Percentiles rank a stretch among this genome's conserved stretches.
Conservation (phyloP, 148 eudicot genomes). For the Talinum fruticosum region DNA sequence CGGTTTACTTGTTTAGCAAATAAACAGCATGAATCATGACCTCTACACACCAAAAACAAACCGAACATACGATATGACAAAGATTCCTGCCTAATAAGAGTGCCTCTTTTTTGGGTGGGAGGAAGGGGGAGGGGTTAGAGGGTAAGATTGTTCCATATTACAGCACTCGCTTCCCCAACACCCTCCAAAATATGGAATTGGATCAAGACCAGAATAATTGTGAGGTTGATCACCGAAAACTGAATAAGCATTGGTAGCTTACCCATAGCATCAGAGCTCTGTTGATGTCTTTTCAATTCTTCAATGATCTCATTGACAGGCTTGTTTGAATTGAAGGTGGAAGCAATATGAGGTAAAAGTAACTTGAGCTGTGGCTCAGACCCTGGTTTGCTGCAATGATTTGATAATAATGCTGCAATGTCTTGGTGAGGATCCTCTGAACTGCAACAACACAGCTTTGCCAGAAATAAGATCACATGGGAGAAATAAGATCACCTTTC, state of each 20-base stretch:
- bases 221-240: not conserved
- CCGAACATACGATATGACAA: not conserved
- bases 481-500: not conserved
- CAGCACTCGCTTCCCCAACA: not conserved
- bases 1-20: no score
- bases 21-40: not conserved
- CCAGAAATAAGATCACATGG: not conserved
- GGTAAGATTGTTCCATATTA: not conserved
- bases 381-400: conserved; percentile 56
- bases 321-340: conserved; percentile 58
- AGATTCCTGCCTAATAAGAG: not conserved
- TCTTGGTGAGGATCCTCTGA: conserved; percentile 70
- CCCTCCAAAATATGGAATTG: not conserved
- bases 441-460: conserved; percentile 31
- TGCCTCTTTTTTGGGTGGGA: not conserved
- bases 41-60: not conserved
- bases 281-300: conserved; percentile 59
- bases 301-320: conserved; percentile 53
- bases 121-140: not conserved
- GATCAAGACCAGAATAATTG: not conserved
- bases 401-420: conserved; percentile 42
- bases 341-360: conserved; percentile 69
- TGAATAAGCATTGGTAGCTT: conserved; percentile 13
- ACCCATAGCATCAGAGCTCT: conserved; percentile 59
- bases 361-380: conserved; percentile 63